Conservation (phyloP, 2,329 filamentous ascomycete species). For the Fusarium annulatum region DNA sequence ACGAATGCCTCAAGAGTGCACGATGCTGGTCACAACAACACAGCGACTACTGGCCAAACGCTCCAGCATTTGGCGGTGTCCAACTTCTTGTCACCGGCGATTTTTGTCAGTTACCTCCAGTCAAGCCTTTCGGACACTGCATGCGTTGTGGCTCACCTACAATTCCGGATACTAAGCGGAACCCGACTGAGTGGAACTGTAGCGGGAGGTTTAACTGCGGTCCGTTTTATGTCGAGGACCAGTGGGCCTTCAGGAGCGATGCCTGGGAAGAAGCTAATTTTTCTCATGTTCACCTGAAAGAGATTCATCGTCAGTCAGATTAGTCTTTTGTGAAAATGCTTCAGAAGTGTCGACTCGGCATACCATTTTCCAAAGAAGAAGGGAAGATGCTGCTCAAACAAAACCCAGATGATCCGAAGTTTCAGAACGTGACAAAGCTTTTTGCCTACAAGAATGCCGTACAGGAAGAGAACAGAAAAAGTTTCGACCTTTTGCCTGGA, state of each 20-base stretch:
- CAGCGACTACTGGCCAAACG: accelerated
- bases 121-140: slow-evolving; percentile 61
- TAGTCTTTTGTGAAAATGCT: slow-evolving; percentile 64
- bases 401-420: slow-evolving; percentile 42
- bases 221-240: slow-evolving; percentile 51
- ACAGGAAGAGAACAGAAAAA: accelerated
- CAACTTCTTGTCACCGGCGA: slow-evolving; percentile 54
- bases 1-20: slow-evolving; percentile 48
- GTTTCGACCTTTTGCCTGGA: accelerated
- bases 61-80: slow-evolving; percentile 36
- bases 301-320: slow-evolving; percentile 69
- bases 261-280: slow-evolving; percentile 68
- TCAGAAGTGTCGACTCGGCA: slow-evolving; percentile 64
- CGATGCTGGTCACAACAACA: not conserved
- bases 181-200: not conserved
- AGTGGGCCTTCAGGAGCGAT: slow-evolving; percentile 69
- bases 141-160: slow-evolving; percentile 26
- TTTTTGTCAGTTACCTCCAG: slow-evolving; percentile 70
- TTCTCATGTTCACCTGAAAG: slow-evolving; percentile 61
- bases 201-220: not conserved
- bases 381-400: slow-evolving; percentile 58
- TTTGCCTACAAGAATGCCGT: not conserved
- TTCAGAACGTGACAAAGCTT: slow-evolving; percentile 33
- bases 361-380: slow-evolving; percentile 51
- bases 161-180: accelerated